These are phyloP conservation scores for Eimeria falciformis DNA, from an alignment of 169 alveolate genomes.

Conservation along the genomic window DNA sequence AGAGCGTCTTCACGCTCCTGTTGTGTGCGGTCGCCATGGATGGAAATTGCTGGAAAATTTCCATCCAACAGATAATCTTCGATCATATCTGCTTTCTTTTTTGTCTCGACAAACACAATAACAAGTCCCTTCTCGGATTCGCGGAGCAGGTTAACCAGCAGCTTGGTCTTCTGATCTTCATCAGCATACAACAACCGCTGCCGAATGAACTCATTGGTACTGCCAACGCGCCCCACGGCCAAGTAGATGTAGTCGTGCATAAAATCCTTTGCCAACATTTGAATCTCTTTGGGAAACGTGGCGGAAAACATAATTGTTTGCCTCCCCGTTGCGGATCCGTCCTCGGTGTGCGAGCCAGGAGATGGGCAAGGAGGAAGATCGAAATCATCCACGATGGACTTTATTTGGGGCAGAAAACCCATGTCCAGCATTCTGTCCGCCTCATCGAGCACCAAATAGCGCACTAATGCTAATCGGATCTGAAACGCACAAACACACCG, in stretches of 20 bases:
- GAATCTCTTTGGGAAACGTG: conserved; percentile 94
- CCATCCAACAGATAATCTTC: conserved; percentile 87
- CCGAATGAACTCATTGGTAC: conserved; percentile 95
- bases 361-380: conserved; percentile 76
- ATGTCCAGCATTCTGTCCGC: conserved; percentile 98
- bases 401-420: conserved; percentile 93
- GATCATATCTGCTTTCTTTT: conserved; percentile 92
- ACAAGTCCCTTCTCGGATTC: conserved; percentile 86
- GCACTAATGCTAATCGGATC: conserved; percentile 66
- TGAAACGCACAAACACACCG: not conserved
- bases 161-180: conserved; percentile 90
- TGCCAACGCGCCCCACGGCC: conserved; percentile 95
- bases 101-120: conserved; percentile 91
- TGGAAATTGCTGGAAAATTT: conserved; percentile 90
- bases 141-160: conserved; percentile 86
- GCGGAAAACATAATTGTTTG: conserved; percentile 96
- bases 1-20: conserved; percentile 95
- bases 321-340: conserved; percentile 79
- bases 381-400: conserved; percentile 60
- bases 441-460: conserved; percentile 96
- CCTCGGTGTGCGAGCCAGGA: conserved; percentile 14
- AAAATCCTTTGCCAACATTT: conserved; percentile 93
- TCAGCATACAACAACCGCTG: conserved; percentile 90
- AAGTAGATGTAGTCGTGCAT: conserved; percentile 90
- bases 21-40: conserved; percentile 97